phyloP scores from a whole-genome alignment of 441 rosid genomes.

The Jatropha multifida region DNA sequence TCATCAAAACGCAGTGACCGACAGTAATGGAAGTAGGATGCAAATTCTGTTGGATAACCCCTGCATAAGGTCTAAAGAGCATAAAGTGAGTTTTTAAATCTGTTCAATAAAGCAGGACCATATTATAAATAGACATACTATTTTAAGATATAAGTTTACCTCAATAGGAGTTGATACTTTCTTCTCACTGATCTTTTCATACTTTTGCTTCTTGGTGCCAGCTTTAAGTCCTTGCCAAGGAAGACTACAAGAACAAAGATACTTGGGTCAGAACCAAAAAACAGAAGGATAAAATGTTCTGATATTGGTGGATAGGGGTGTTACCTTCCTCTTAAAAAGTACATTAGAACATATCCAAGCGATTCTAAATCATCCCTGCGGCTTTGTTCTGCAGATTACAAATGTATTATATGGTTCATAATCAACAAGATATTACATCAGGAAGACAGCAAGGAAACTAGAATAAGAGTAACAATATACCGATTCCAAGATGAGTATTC shows the following conservation, averaged over 20 bases:
- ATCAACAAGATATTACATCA: background rate
- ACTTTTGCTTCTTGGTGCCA: slow-evolving; percentile 91
- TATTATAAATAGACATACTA: background rate
- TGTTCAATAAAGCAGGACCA: slow-evolving; percentile 11
- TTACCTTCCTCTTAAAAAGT: slow-evolving; percentile 89
- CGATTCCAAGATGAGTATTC: slow-evolving; percentile 98
- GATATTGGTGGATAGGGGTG: slow-evolving; percentile 11
- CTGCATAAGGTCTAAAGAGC: slow-evolving; percentile 74
- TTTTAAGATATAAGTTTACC: slow-evolving; percentile 39
- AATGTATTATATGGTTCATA: background rate
- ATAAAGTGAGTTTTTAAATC: slow-evolving; percentile 15
- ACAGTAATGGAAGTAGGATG: slow-evolving; percentile 96
- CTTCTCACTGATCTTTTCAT: slow-evolving; percentile 87
- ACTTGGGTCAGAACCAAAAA: slow-evolving; percentile 20
- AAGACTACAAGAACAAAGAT: slow-evolving; percentile 57
- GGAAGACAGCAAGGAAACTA: background rate
- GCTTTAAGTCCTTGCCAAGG: slow-evolving; percentile 98
- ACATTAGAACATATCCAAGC: slow-evolving; percentile 91
- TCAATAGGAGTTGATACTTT: slow-evolving; percentile 87
- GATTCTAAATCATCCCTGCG: slow-evolving; percentile 95
- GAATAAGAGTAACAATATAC: slow-evolving; percentile 33
- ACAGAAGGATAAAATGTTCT: slow-evolving; percentile 4
- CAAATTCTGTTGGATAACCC: slow-evolving; percentile 95
- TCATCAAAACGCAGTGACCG: slow-evolving; percentile 94
- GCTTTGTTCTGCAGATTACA: slow-evolving; percentile 63